phyloP scores from a whole-genome alignment of 2,329 filamentous ascomycete species.

The Laburnicola sp. region DNA sequence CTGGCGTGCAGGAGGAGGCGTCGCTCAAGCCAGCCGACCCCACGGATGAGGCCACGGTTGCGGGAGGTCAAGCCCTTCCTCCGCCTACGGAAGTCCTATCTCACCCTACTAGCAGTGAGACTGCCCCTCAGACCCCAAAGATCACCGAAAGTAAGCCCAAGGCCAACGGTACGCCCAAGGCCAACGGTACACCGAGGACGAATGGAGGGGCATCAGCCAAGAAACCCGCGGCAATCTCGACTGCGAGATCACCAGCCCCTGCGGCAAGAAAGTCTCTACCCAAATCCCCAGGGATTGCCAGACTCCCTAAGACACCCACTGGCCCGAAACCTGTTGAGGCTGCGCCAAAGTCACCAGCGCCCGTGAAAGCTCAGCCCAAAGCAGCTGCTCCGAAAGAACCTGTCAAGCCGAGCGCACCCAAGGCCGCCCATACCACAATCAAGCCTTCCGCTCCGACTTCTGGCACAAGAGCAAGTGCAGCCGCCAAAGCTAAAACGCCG shows the following conservation, averaged over 20 bases:
- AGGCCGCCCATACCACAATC: slow-evolving; percentile 35
- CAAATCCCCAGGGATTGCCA: slow-evolving; percentile 23
- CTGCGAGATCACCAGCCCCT: slow-evolving; percentile 29
- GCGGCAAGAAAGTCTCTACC: slow-evolving; percentile 37
- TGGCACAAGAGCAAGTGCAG: slow-evolving; percentile 25
- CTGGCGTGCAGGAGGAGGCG: slow-evolving; percentile 48
- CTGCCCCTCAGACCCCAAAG: slow-evolving; percentile 18
- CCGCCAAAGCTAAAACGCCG: slow-evolving; percentile 29
- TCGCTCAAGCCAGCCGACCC: slow-evolving; percentile 47
- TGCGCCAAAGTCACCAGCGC: slow-evolving; percentile 22
- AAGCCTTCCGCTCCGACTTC: slow-evolving; percentile 27
- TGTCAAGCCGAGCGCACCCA: slow-evolving; percentile 24
- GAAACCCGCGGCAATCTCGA: slow-evolving; percentile 41
- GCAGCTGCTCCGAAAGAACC: slow-evolving; percentile 28
- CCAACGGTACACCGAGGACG: slow-evolving; percentile 24
- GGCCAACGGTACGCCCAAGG: slow-evolving; percentile 25
- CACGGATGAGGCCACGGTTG: slow-evolving; percentile 44
- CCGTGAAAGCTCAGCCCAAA: slow-evolving; percentile 15
- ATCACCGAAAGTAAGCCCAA: slow-evolving; percentile 17
- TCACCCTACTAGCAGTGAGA: slow-evolving; percentile 13
- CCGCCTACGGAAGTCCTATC: slow-evolving; percentile 32
- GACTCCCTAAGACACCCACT: slow-evolving; percentile 35
- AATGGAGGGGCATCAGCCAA: slow-evolving; percentile 32
- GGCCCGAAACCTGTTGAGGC: slow-evolving; percentile 27
- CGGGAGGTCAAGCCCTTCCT: slow-evolving; percentile 44